These are phyloP conservation scores for Tulasnella sp. DNA, from an alignment of 768 basidiomycete genomes.

Conservation along the genomic window DNA sequence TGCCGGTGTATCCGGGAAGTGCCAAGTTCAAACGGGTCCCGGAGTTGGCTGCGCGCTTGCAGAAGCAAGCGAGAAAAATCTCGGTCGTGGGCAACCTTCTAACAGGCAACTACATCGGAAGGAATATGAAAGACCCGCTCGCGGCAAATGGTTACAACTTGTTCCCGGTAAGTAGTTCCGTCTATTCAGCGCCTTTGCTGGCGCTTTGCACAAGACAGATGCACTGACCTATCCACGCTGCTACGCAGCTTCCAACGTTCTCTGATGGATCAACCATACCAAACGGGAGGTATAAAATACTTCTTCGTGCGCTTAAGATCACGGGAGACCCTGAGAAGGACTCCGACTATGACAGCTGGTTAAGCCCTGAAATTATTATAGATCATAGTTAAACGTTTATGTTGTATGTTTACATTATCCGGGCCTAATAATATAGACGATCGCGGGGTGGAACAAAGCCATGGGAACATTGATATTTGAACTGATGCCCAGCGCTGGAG, in stretches of 20 bases:
- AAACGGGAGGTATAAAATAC: not conserved
- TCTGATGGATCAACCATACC: not conserved
- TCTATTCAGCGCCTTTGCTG: not conserved
- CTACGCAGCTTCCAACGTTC: not conserved
- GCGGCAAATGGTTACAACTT: not conserved
- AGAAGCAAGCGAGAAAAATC: not conserved
- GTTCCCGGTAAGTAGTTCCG: not conserved
- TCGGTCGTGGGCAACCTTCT: too few relatives aligned
- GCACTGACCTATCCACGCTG: not conserved
- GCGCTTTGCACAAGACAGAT: not conserved
- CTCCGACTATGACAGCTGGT: conserved; percentile 52
- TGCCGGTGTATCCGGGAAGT: too few relatives aligned
- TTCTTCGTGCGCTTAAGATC: conserved; percentile 45
- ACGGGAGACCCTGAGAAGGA: conserved; percentile 48
- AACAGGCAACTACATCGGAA: not conserved
- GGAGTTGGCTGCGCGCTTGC: not conserved
- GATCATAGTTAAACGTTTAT: not conserved
- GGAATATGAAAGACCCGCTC: not conserved
- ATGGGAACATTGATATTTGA: too few relatives aligned
- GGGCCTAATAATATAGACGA: too few relatives aligned
- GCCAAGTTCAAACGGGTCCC: not conserved
- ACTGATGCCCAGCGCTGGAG: too few relatives aligned
- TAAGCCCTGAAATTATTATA: conserved; percentile 42
- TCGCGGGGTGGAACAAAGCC: too few relatives aligned
- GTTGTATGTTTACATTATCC: too few relatives aligned